These are phyloP conservation scores for Elsinoe australis DNA, from an alignment of 2,329 filamentous ascomycete genomes.

Conservation along the genomic window DNA sequence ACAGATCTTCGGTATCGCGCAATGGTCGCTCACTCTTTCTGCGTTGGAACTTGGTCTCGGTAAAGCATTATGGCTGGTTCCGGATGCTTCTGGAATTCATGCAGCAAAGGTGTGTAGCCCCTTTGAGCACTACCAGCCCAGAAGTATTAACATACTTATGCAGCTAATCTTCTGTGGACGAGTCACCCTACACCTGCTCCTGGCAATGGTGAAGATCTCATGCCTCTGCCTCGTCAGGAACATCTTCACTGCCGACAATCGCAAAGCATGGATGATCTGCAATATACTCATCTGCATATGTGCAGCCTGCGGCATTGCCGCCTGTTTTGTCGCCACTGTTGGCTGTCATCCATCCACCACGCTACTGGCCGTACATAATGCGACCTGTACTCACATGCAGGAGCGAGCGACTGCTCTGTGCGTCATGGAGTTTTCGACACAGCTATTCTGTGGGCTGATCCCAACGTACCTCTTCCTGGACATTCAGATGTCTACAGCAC, in stretches of 20 bases:
- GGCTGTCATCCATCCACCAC: conserved; percentile 11
- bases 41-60: conserved; percentile 9
- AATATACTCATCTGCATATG: conserved; percentile 9
- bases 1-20: background rate
- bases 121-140: background rate
- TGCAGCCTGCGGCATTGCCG: background rate
- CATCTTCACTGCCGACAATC: conserved; percentile 4
- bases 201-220: conserved; percentile 8
- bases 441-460: conserved; percentile 1
- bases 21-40: conserved; percentile 4
- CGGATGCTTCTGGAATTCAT: background rate
- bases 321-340: background rate
- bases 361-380: background rate
- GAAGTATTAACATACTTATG: no score
- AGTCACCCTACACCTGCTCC: conserved; percentile 5
- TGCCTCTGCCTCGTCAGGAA: conserved; percentile 1
- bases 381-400: background rate
- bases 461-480: conserved; percentile 3
- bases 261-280: conserved; percentile 14
- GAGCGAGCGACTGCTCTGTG: background rate
- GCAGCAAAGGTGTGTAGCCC: background rate
- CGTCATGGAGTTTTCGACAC: conserved; percentile 1
- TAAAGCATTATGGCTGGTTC: background rate
- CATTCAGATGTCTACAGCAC: background rate
- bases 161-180: conserved; percentile 9